Percentiles rank a stretch among this genome's conserved stretches.
Conservation (phyloP, 306 rosid genomes). For the Fragaria ananassa region DNA sequence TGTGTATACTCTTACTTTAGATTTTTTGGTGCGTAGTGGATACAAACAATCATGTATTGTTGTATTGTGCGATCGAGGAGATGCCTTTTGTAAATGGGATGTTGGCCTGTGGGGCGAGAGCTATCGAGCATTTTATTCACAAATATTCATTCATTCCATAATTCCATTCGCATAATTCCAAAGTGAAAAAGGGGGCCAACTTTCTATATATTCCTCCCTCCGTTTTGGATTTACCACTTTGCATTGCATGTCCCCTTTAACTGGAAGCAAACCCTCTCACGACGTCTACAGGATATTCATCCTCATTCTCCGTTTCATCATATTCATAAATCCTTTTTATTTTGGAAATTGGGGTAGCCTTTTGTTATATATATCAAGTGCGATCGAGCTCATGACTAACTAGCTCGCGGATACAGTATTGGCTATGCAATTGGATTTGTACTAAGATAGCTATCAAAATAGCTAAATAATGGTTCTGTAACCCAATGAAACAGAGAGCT, state of each 20-base stretch:
- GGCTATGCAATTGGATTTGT: background rate
- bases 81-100: slow-evolving; percentile 16
- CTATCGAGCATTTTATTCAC: slow-evolving; percentile 10
- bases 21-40: slow-evolving; percentile 10
- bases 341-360: no score
- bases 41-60: slow-evolving; percentile 8
- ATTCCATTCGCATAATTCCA: slow-evolving; percentile 30
- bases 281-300: slow-evolving; percentile 28
- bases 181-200: slow-evolving; percentile 67
- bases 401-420: background rate
- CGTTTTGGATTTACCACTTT: slow-evolving; percentile 48
- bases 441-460: background rate
- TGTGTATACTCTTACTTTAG: background rate
- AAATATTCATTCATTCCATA: slow-evolving; percentile 5
- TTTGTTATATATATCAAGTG: background rate
- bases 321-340: background rate
- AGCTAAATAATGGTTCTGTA: background rate
- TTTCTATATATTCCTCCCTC: slow-evolving; percentile 56
- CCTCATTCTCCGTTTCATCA: background rate
- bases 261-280: slow-evolving; percentile 38
- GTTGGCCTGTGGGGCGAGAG: slow-evolving; percentile 31
- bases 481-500: slow-evolving; percentile 11
- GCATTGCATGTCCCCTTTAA: slow-evolving; percentile 65
- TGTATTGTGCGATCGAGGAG: slow-evolving; percentile 17
- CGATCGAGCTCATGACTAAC: background rate